Evolutionary conservation across 2,329 filamentous ascomycete genomes (phyloP).

Genomic region (Blastomyces percursus): DNA sequence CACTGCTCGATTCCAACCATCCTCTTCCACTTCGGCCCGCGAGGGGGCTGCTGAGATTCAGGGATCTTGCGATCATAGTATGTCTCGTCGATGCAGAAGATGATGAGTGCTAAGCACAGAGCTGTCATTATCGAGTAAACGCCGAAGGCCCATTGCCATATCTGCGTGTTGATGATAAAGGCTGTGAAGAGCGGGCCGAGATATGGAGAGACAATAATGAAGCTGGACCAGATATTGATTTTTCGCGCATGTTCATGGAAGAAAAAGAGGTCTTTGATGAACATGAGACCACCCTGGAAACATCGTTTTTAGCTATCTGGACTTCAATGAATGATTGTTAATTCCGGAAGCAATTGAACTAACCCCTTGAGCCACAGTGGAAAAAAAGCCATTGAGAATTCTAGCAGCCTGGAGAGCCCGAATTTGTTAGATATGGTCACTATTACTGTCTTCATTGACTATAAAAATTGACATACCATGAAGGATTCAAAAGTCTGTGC

Average conservation of each 20-base stretch:
- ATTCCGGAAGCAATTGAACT: slow-evolving; percentile 5
- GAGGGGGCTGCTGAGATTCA: slow-evolving; percentile 22
- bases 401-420: slow-evolving; percentile 23
- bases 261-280: slow-evolving; percentile 35
- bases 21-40: slow-evolving; percentile 20
- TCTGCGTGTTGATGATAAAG: slow-evolving; percentile 29
- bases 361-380: slow-evolving; percentile 31
- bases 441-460: not conserved
- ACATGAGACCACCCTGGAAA: slow-evolving; percentile 31
- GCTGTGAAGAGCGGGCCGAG: slow-evolving; percentile 25
- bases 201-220: slow-evolving; percentile 27
- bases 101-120: slow-evolving; percentile 24
- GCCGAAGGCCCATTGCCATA: slow-evolving; percentile 30
- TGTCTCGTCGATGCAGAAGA: slow-evolving; percentile 30
- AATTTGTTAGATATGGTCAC: not conserved
- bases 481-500: slow-evolving; percentile 30
- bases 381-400: slow-evolving; percentile 38
- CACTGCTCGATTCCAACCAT: slow-evolving; percentile 29
- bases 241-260: slow-evolving; percentile 32
- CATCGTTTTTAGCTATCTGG: not conserved
- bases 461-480: slow-evolving; percentile 17
- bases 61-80: slow-evolving; percentile 29
- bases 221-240: slow-evolving; percentile 31
- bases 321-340: not conserved
- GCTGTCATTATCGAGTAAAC: slow-evolving; percentile 26